Evolutionary conservation across 768 basidiomycete species (phyloP), one percentile per base, ranked within the genome.

Genomic region (Boletus reticuloceps): DNA sequence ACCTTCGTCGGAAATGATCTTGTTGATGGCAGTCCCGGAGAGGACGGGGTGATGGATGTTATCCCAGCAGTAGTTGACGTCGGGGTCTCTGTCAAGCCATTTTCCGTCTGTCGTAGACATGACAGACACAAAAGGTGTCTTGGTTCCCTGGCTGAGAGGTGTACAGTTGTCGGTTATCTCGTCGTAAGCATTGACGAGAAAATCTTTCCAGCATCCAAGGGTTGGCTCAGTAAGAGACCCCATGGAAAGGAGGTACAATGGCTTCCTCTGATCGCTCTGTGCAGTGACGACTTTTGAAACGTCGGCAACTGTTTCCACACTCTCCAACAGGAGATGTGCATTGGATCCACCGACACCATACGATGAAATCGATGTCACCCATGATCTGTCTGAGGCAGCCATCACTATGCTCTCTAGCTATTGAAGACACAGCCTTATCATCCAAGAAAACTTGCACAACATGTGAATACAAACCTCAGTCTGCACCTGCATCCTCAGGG

Each of bases 91-190:
- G 32, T 69, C 64, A 8, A 74, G 66, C 63, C 71, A 64, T 22
- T 58, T 63, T 10, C 72, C 72, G 25, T 74, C 70, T 2, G 67
- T 66, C 6, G 73, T 73, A 4, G 72, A 74, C 67, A 72, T 73
- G 1, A 74, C 70, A n/a, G 62, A 59, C 10, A 61, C 66, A 9
- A 59, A 36, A 8, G 60, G 60, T 2, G 63, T 46, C 36, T 54
- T 60, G 4, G 65, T 66, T 41, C 65, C 65, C 20, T 53, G 58
- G 38, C 53, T 39, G 0, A 66, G 69, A 7, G 69, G 63, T 11
- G 55, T 42, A 48, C 52, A 56, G 39, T 63, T 59, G 11, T 66
- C 67, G 3, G 64, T 64, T 17, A 54, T 25, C 5, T 59, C 64
- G 0, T 41, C 47, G 50, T 61, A 67, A 10, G 61, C 19, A 10